Evolutionary conservation across 805 yeast species (phyloP), one percentile per base, ranked within the genome.

Genomic region (Candida ovalis): DNA sequence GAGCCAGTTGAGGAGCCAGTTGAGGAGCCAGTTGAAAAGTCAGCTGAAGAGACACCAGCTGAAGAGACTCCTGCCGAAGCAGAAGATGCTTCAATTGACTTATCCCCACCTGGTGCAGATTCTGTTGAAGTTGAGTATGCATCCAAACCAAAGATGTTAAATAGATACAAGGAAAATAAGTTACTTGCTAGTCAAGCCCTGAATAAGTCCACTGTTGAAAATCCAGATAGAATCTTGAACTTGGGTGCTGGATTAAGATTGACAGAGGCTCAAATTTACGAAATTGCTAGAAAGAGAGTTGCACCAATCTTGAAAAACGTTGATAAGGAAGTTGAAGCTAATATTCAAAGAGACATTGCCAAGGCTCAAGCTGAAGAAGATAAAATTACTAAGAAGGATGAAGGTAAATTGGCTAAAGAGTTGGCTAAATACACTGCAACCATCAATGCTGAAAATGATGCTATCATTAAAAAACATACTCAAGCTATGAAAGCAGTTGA

Each of bases 201-300:
- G 56, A 64, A 74, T 39, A 71, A 71, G 33, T 65, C 62, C 39
- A 57, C 60, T 35, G 66, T 78, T 50, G 76, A 73, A 48, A 79
- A 77, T 56, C 78, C 80, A 1, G 72, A 75, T 53, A 70, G 76
- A 62, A 61, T 72, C 22, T 63, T 78, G 53, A 75, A 76, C 54
- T 66, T 79, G 52, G 84, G 84, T 47, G 73, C 76, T 40, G 83
- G 83, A 18, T 69, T 78, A 60, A 68, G 60, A 42, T 68, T 79
- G 69, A 74, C 83, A 41, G 81, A 79, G 55, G 74, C 73, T 46
- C 81, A 78, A 61, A 72, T 79, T 51, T 68, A 77, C 55, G 83
- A 71, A 44, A 74, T 79, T 58, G 84, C 84, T 21, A 75, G 76
- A 36, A 69, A 68, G 53, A 71, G 83, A 54, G 80, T 79, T 35